phyloP scores from a whole-genome alignment of 768 basidiomycete genomes.

The Serendipita sp. region DNA sequence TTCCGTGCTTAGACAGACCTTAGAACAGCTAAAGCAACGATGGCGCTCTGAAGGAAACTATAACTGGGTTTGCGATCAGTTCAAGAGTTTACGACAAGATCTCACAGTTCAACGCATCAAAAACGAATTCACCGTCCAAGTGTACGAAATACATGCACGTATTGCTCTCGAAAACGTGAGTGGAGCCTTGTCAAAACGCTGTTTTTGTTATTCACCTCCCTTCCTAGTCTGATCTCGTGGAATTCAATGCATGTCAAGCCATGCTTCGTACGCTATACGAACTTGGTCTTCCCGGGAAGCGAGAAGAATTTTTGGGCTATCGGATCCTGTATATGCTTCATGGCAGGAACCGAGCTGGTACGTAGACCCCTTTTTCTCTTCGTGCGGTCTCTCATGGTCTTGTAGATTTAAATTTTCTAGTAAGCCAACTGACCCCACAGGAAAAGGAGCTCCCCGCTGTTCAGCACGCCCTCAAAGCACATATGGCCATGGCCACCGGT shows the following conservation, averaged over 20 bases:
- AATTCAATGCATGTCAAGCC: constrained; percentile 96
- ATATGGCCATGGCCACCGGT: constrained; percentile 74
- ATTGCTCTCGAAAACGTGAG: constrained; percentile 86
- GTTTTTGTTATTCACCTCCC: constrained; percentile 3
- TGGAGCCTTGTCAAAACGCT: not conserved
- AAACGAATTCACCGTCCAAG: constrained; percentile 92
- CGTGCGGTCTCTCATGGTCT: not conserved
- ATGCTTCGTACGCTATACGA: constrained; percentile 83
- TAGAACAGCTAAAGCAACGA: constrained; percentile 68
- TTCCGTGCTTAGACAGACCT: constrained; percentile 64
- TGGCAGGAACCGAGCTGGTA: constrained; percentile 85
- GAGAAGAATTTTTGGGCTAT: constrained; percentile 93
- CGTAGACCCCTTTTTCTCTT: constrained; percentile 16
- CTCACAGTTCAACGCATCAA: constrained; percentile 97
- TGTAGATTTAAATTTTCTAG: constrained; percentile 83
- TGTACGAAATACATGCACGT: constrained; percentile 95
- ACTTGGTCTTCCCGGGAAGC: constrained; percentile 79
- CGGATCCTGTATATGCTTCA: constrained; percentile 92
- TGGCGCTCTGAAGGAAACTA: constrained; percentile 73
- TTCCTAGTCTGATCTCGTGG: constrained; percentile 81
- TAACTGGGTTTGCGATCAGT: constrained; percentile 90
- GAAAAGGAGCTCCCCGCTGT: constrained; percentile 73
- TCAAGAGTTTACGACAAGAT: constrained; percentile 95
- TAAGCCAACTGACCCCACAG: constrained; percentile 90
- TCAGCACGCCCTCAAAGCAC: constrained; percentile 76